Evolutionary conservation across 2,329 filamentous ascomycete genomes (phyloP).

Genomic region (Verticillium klebahnii): DNA sequence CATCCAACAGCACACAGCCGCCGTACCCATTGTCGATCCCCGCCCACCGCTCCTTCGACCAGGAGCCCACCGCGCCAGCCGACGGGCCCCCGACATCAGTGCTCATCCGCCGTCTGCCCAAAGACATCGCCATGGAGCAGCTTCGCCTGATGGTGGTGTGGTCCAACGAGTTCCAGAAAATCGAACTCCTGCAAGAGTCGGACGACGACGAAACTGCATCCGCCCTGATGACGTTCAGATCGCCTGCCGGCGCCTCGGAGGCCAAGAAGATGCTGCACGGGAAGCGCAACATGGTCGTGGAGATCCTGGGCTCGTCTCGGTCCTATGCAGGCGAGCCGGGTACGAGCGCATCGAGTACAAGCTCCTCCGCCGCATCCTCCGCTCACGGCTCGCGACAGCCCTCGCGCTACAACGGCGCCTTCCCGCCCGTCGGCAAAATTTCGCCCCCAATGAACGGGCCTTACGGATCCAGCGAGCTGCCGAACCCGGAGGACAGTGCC

Average conservation of each 20-base stretch:
- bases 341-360: constrained; percentile 12
- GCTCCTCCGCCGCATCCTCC: constrained; percentile 32
- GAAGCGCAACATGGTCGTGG: constrained; percentile 51
- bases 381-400: constrained; percentile 46
- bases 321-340: constrained; percentile 18
- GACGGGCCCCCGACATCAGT: constrained; percentile 30
- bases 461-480: constrained; percentile 51
- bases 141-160: constrained; percentile 55
- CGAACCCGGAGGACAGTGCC: constrained; percentile 48
- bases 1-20: constrained; percentile 22
- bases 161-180: constrained; percentile 48
- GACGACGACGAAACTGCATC: constrained; percentile 46
- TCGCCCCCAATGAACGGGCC: constrained; percentile 54
- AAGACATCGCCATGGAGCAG: constrained; percentile 48
- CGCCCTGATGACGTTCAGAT: constrained; percentile 50
- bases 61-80: constrained; percentile 22
- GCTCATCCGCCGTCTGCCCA: constrained; percentile 50
- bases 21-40: constrained; percentile 27
- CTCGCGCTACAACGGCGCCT: constrained; percentile 58
- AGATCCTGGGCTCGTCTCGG: constrained; percentile 43
- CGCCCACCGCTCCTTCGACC: constrained; percentile 30
- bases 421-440: constrained; percentile 57
- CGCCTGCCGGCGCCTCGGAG: constrained; percentile 46
- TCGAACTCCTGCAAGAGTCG: constrained; percentile 46
- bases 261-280: constrained; percentile 55